Base-by-base conservation (phyloP, 2,329 filamentous ascomycete species). In the Amesomyces nigricolor region DNA sequence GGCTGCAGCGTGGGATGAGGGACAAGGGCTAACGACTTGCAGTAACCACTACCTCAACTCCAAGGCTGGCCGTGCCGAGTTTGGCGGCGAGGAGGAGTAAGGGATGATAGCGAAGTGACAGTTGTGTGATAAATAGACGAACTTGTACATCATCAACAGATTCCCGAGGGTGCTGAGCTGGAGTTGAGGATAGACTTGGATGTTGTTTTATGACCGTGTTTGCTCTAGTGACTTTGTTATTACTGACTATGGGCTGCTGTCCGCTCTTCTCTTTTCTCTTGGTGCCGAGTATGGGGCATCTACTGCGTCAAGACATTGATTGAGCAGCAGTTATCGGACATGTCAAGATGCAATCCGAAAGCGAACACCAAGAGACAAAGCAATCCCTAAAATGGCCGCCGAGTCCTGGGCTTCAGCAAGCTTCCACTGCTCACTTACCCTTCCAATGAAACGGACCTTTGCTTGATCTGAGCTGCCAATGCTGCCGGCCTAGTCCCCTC, bases 21-120 rank as follows among this genome's bases (percentile, higher is more conserved):
- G 32, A 35, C 39, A 7, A 16, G n/a, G n/a, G 10, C 63, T 67
- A 55, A 67, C 59, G 11, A 5, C 14, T n/a, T 26, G 10, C 47
- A 91, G 88, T 74, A 91, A 90, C 77, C 79, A 90, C 70, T 90
- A 87, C 75, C 77, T 89, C 67, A 89, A 90, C 80, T 89, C 86
- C 65, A 91, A 91, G 81, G 76, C 79, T 54, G 87, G 87, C 51
- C 85, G 85, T 65, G 77, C 76, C 57, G 77, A 79, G 75, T 74
- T 75, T 61, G 72, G 35, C 51, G 74, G 71, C 40, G 62, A 65
- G 57, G 70, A 73, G 64, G 75, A 75, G 67, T 77, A 75, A 71
- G 55, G 35, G 39, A 19, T 29, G 8, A 13, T 42, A 49, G 14
- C 17, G 37, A 51, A 35, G 48, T 32, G 49, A 26, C 47, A 19